Evolutionary conservation across 768 basidiomycete genomes (phyloP).

Genomic region (Obba rivulosa): DNA sequence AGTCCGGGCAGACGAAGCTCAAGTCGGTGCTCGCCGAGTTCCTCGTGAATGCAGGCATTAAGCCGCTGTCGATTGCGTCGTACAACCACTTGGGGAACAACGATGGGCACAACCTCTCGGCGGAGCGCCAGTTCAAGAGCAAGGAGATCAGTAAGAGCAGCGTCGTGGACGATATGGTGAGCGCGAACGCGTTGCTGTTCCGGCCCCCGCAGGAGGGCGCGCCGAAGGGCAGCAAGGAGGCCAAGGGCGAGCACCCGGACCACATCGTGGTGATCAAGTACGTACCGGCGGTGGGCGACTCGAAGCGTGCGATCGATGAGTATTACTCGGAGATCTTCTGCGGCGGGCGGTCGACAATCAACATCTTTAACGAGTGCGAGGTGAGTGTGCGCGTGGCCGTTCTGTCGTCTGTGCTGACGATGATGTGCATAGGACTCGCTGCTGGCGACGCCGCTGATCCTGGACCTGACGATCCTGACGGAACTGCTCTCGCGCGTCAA

Average conservation of each 20-base stretch:
- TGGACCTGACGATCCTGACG: slow-evolving; percentile 89
- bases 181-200: slow-evolving; percentile 83
- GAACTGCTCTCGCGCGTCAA: slow-evolving; percentile 91
- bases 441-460: slow-evolving; percentile 91
- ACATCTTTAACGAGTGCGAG: slow-evolving; percentile 98
- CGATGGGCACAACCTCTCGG: slow-evolving; percentile 88
- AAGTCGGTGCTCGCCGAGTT: slow-evolving; percentile 97
- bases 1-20: slow-evolving; percentile 96
- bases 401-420: slow-evolving; percentile 2
- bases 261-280: slow-evolving; percentile 98
- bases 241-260: slow-evolving; percentile 96
- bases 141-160: slow-evolving; percentile 98
- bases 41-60: slow-evolving; percentile 97
- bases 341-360: slow-evolving; percentile 90
- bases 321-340: slow-evolving; percentile 98
- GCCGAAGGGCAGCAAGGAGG: slow-evolving; percentile 40
- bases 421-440: slow-evolving; percentile 68
- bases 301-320: slow-evolving; percentile 98
- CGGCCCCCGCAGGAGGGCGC: slow-evolving; percentile 64
- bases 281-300: slow-evolving; percentile 93
- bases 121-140: slow-evolving; percentile 91
- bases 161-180: slow-evolving; percentile 98
- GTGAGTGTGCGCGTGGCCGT: slow-evolving; percentile 32
- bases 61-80: slow-evolving; percentile 92
- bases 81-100: slow-evolving; percentile 99